Base-by-base conservation (phyloP, 2,329 filamentous ascomycete species). In the Venturia carpophila region DNA sequence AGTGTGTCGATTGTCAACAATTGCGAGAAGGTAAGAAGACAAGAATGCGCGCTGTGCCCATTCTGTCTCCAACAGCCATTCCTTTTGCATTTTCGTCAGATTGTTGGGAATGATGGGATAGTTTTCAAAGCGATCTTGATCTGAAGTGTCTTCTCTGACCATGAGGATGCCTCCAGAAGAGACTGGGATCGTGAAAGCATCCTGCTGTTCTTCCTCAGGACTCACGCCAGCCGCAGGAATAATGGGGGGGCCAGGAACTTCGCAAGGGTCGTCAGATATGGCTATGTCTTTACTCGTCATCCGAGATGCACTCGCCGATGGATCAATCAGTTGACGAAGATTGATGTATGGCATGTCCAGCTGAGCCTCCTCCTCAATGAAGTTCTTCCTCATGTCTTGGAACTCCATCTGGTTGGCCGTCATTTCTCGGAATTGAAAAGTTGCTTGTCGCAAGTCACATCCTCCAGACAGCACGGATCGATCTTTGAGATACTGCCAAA, bases 11-110 rank as follows among this genome's bases (percentile, higher is more conserved):
- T 87, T 87, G 69, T 89, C 85, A 30, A 86, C 82, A 55, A 89
- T 73, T 1, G 85, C 82, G 60, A 89, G 81, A 68, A 86, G 82
- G 69, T 87, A 90, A 0, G 87, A 87, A 61, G 86, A 83, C 60
- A 90, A 78, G 71, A 90, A 87, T 21, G 86, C 87, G 64, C 83
- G 79, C 68, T 90, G 86, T 7, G 86, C 86, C 84, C 87, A 89
- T 63, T 86, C 83, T 3, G 85, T 83, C 71, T 90, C 87, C 45
- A 87, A 75, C 1, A 90, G 74, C 83, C 88, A 86, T 72, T 89
- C 86, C 63, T 82, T 84, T 71, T 90, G 88, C n/a, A 83, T 79
- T 66, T 79, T 79, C 0, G 82, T 83, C n/a, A 89, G 79, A 41
- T 78, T 75, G 1, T 77, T 76, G 3, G 86, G 86, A 49, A 81